phyloP scores from a whole-genome alignment of 805 yeast species.

The Yarrowia osloensis region DNA sequence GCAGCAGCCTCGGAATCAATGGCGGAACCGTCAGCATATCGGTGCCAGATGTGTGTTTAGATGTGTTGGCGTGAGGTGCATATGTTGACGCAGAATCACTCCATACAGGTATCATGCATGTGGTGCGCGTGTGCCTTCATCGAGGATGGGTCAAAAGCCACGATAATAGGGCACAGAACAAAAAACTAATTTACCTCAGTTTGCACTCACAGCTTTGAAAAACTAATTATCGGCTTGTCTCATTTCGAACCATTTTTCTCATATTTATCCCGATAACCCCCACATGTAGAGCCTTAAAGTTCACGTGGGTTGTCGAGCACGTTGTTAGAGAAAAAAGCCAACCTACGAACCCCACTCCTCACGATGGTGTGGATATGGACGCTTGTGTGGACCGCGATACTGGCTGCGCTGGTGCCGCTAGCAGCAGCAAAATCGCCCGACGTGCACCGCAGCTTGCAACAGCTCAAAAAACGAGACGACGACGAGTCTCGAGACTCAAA shows the following conservation, averaged over 20 bases:
- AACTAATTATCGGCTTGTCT: no score
- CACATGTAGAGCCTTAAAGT: neutral
- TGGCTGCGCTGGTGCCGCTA: conserved; percentile 3
- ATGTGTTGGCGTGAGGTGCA: neutral
- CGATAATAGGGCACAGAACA: no score
- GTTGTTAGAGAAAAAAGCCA: neutral
- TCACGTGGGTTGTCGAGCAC: neutral
- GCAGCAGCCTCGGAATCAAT: conserved; percentile 4
- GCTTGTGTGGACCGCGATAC: neutral
- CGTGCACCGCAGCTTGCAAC: conserved; percentile 1
- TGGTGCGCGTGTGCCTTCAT: neutral
- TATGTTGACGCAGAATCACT: neutral
- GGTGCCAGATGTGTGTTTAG: neutral
- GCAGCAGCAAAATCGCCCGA: neutral
- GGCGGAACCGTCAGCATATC: conserved; percentile 22
- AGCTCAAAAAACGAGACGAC: conserved; percentile 17
- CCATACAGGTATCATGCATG: conserved; percentile 4
- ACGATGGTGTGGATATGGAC: conserved; percentile 29
- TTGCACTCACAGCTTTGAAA: no score
- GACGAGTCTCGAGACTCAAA: neutral
- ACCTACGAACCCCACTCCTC: neutral
- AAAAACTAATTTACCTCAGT: no score
- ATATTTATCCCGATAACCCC: neutral
- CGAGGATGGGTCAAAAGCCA: no score
- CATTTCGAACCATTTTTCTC: neutral